Evolutionary conservation across 75 land plant species (phyloP).

Genomic region (Selaginella tamariscina): DNA sequence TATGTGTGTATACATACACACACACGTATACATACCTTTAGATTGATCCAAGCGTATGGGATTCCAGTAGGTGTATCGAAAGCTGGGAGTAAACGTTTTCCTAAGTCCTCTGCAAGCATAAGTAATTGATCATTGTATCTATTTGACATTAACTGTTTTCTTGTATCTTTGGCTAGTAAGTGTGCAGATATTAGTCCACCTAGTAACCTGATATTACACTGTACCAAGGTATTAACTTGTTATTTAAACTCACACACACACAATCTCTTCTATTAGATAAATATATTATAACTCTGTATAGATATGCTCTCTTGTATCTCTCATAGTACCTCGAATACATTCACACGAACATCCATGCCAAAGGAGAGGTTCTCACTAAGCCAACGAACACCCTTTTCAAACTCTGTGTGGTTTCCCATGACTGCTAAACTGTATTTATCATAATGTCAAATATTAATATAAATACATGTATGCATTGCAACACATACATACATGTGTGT

Average conservation of each 20-base stretch:
- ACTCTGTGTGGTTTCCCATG: slow-evolving; percentile 66
- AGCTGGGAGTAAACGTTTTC: slow-evolving; percentile 52
- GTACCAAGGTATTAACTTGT: slow-evolving; percentile 16
- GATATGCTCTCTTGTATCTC: not conserved
- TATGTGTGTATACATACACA: too few species aligned
- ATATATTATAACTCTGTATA: too few species aligned
- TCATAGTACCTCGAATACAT: slow-evolving; percentile 67
- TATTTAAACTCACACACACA: too few species aligned
- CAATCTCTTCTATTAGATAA: too few species aligned
- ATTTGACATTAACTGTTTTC: slow-evolving; percentile 29
- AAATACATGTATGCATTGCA: not conserved
- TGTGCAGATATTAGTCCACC: slow-evolving; percentile 95
- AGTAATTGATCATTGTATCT: slow-evolving; percentile 58
- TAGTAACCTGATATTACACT: slow-evolving; percentile 92
- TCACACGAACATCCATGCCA: slow-evolving; percentile 73
- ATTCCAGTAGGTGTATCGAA: slow-evolving; percentile 77
- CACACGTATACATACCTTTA: slow-evolving; percentile 36
- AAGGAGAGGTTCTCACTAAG: slow-evolving; percentile 57
- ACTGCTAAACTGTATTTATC: slow-evolving; percentile 48
- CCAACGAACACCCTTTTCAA: slow-evolving; percentile 73
- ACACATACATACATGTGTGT: too few species aligned
- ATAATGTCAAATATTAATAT: not conserved
- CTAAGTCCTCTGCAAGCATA: slow-evolving; percentile 66
- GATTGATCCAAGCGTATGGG: slow-evolving; percentile 89
- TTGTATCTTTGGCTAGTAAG: slow-evolving; percentile 62